Conservation (phyloP, 805 yeast genomes). For the Wickerhamomyces subpelliculosus region DNA sequence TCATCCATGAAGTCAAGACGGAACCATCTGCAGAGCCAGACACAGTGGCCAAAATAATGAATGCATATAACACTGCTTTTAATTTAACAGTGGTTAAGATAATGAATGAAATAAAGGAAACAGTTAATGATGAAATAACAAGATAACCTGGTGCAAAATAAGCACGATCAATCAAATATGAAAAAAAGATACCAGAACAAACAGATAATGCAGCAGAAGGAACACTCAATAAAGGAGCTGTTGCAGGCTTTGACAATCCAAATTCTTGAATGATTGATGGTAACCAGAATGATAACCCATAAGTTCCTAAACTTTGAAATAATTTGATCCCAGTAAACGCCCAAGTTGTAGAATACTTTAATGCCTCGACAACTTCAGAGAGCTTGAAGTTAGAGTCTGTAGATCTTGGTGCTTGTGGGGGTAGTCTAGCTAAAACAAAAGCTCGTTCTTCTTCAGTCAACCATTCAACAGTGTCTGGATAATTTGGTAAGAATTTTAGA, state of each 20-base stretch:
- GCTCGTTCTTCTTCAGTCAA: constrained; percentile 11
- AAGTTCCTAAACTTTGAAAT: constrained; percentile 10
- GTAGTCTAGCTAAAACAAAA: constrained; percentile 4
- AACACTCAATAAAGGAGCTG: constrained; percentile 10
- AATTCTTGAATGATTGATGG: constrained; percentile 10
- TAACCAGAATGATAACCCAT: constrained; percentile 11
- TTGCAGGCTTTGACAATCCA: constrained; percentile 1
- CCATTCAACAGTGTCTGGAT: constrained; percentile 13
- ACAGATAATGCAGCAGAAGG: constrained; percentile 12
- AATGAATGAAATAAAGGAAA: constrained; percentile 1
- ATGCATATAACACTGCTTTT: constrained; percentile 4
- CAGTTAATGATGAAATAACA: not conserved
- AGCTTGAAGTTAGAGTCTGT: constrained; percentile 1
- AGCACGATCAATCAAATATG: constrained; percentile 10
- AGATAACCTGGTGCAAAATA: constrained; percentile 1
- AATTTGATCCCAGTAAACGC: constrained; percentile 7
- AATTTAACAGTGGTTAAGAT: constrained; percentile 4
- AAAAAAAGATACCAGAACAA: constrained; percentile 9
- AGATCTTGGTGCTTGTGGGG: constrained; percentile 3
- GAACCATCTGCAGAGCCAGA: constrained; percentile 8
- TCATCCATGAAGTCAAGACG: constrained; percentile 6
- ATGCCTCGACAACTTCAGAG: not conserved
- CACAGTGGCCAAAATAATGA: constrained; percentile 6
- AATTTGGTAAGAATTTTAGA: constrained; percentile 11
- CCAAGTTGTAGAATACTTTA: constrained; percentile 6